These are phyloP conservation scores for Lecanicillium sp. DNA, from an alignment of 2,329 filamentous ascomycete genomes.

Conservation along the genomic window DNA sequence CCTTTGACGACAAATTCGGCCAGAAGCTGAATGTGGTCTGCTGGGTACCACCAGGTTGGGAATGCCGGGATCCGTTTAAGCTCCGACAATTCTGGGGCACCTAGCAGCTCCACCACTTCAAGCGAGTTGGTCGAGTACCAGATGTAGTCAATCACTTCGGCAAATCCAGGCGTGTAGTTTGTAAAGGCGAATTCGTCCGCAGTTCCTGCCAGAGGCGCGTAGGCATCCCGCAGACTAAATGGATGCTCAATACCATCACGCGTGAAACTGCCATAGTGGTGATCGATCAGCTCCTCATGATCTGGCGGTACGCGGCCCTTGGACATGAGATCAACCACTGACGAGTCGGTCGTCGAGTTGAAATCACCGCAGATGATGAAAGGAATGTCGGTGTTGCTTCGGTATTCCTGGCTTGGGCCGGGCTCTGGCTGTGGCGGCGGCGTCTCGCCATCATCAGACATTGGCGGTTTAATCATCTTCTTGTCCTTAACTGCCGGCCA, in stretches of 20 bases:
- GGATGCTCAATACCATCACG: conserved; percentile 87
- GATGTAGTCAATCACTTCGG: conserved; percentile 90
- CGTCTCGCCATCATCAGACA: conserved; percentile 33
- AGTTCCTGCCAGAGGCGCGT: conserved; percentile 72
- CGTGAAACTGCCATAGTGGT: conserved; percentile 90
- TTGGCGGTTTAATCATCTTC: conserved; percentile 41
- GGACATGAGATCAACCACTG: conserved; percentile 83
- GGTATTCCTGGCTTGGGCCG: conserved; percentile 78
- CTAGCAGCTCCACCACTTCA: conserved; percentile 74
- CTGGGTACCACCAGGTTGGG: conserved; percentile 89
- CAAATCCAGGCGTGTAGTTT: conserved; percentile 93
- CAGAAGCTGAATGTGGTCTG: conserved; percentile 84
- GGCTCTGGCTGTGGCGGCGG: conserved; percentile 54
- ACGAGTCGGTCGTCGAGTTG: conserved; percentile 81
- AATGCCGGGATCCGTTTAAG: conserved; percentile 83
- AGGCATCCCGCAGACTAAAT: conserved; percentile 87
- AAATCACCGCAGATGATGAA: conserved; percentile 91
- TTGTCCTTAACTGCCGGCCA: conserved; percentile 79
- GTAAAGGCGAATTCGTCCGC: conserved; percentile 84
- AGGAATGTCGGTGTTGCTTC: conserved; percentile 78
- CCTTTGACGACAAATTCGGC: conserved; percentile 85
- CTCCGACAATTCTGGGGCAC: conserved; percentile 78
- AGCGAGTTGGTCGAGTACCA: conserved; percentile 93
- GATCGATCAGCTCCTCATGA: conserved; percentile 70
- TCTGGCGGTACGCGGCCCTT: conserved; percentile 69